Evolutionary conservation across 768 basidiomycete genomes (phyloP).

Genomic region (Amanita polypyramis): DNA sequence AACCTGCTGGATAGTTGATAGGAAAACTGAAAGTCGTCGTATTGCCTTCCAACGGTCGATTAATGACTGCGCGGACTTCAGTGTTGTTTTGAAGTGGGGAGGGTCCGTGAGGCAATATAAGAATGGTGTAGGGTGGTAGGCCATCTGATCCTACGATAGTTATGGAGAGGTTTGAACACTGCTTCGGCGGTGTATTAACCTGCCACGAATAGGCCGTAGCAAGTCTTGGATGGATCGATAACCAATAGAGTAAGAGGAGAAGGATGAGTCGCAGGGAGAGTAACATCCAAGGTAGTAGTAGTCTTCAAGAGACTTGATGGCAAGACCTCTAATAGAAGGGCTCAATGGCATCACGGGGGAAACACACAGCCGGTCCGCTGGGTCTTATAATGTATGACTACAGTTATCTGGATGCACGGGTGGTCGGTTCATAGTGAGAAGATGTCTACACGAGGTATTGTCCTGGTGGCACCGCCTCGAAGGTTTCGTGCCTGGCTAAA

Average conservation of each 20-base stretch:
- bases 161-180: conserved; percentile 58
- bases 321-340: too few species aligned
- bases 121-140: conserved; percentile 51
- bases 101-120: conserved; percentile 60
- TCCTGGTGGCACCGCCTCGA: too few species aligned
- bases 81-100: conserved; percentile 46
- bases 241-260: conserved; percentile 12
- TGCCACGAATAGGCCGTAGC: conserved; percentile 34
- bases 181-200: conserved; percentile 38
- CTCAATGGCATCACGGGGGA: too few species aligned
- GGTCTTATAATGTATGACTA: too few species aligned
- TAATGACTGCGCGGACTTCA: conserved; percentile 53
- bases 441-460: too few species aligned
- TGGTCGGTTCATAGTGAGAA: too few species aligned
- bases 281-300: neutral
- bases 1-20: conserved; percentile 54
- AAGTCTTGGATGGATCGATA: conserved; percentile 16
- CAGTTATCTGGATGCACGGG: too few species aligned
- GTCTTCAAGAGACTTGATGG: too few species aligned
- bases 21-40: conserved; percentile 36
- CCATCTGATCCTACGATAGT: conserved; percentile 44
- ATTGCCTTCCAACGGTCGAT: conserved; percentile 37
- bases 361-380: too few species aligned
- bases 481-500: too few species aligned
- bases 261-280: conserved; percentile 5